Conservation (phyloP, 768 basidiomycete species). For the Cystobasidiopsis lactophilus region DNA sequence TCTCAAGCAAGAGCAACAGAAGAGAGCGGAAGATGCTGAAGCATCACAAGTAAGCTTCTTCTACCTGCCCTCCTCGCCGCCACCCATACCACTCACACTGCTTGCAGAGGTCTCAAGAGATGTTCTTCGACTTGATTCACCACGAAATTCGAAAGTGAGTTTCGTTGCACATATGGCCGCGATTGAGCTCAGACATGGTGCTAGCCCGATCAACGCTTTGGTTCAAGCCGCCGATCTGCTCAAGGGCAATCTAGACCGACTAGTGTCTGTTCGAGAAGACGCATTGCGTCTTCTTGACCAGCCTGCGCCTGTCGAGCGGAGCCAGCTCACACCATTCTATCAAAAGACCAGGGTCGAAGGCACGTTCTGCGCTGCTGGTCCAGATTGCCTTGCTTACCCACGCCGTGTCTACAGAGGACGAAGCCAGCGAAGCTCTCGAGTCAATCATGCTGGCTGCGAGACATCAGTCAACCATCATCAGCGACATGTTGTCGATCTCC, state of each 20-base stretch:
- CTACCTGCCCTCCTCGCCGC: not conserved
- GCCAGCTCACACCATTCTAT: too few species aligned
- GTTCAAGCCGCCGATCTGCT: not conserved
- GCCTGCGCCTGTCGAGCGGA: too few species aligned
- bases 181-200: not conserved
- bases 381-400: too few species aligned
- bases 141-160: not conserved
- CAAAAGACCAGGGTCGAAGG: too few species aligned
- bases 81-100: not conserved
- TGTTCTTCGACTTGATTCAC: not conserved
- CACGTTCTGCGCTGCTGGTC: too few species aligned
- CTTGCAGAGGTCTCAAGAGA: too few species aligned
- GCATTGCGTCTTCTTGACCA: not conserved
- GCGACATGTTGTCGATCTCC: conserved; percentile 4
- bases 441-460: not conserved
- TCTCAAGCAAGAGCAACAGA: not conserved
- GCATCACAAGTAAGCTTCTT: not conserved
- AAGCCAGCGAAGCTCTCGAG: not conserved
- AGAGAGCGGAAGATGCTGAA: not conserved
- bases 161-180: not conserved
- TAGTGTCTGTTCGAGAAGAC: not conserved
- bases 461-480: conserved; percentile 2
- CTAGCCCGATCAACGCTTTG: not conserved
- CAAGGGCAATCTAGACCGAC: not conserved
- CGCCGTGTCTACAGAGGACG: not conserved